Evolutionary conservation across 2,329 filamentous ascomycete species (phyloP).

Genomic region (Fusarium pseudoanthophilum): DNA sequence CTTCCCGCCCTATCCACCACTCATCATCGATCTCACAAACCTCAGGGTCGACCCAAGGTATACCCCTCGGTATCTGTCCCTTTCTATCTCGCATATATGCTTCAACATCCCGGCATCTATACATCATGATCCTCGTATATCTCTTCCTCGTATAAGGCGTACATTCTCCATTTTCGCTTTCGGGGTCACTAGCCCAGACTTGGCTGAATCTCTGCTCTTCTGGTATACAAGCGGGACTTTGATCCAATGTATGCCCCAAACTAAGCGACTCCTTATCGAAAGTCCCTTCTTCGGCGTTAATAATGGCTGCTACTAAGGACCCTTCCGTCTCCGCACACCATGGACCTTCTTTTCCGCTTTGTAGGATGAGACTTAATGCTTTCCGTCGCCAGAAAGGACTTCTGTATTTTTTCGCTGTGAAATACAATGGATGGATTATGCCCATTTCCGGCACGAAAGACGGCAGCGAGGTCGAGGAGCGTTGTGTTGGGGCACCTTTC

Average conservation of each 20-base stretch:
- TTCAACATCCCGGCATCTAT: background rate
- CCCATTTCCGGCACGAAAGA: slow-evolving; percentile 34
- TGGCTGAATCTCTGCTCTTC: slow-evolving; percentile 3
- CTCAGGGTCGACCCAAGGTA: background rate
- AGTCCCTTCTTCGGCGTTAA: slow-evolving; percentile 16
- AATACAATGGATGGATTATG: slow-evolving; percentile 28
- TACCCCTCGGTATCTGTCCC: background rate
- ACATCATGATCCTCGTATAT: background rate
- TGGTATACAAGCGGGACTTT: background rate
- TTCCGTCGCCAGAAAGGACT: slow-evolving; percentile 24
- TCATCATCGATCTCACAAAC: background rate
- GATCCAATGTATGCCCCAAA: background rate
- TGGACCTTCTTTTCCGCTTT: slow-evolving; percentile 28
- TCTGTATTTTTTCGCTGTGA: slow-evolving; percentile 29
- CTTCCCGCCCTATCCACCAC: background rate
- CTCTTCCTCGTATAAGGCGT: background rate
- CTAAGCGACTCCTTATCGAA: background rate
- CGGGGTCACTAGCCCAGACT: background rate
- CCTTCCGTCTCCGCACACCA: slow-evolving; percentile 33
- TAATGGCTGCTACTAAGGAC: background rate
- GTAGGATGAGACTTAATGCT: slow-evolving; percentile 4
- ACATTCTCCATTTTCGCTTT: background rate
- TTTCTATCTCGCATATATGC: background rate
- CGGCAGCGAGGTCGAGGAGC: background rate
- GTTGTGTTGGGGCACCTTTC: rapidly evolving